A percentile compares a stretch with the other conserved stretches of the same genome.
phyloP scores from a whole-genome alignment of 352 stramenopile genomes.

The Stephanocyclus meneghinianus region DNA sequence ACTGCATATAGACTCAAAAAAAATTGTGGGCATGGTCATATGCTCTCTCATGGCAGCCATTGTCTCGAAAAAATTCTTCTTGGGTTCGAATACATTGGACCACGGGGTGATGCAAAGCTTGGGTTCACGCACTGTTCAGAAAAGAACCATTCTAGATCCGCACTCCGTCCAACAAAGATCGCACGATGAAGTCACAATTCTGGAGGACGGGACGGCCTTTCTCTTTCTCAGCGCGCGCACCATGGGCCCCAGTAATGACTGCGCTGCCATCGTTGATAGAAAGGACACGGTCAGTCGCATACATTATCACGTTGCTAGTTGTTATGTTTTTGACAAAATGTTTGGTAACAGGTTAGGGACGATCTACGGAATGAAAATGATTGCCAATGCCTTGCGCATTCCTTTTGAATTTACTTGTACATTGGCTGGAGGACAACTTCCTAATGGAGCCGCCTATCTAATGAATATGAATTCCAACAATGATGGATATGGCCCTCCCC shows the following conservation, averaged over 20 bases:
- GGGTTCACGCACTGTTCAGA: too few relatives aligned
- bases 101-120: too few relatives aligned
- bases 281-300: not conserved
- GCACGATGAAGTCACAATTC: not conserved
- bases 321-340: not conserved
- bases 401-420: not conserved
- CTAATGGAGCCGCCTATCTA: not conserved
- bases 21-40: too few relatives aligned
- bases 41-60: too few relatives aligned
- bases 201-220: not conserved
- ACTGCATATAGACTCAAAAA: too few relatives aligned
- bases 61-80: too few relatives aligned
- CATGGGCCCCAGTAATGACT: not conserved
- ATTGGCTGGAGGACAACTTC: not conserved
- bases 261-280: not conserved
- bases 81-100: too few relatives aligned
- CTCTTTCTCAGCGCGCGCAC: not conserved
- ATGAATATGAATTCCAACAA: not conserved
- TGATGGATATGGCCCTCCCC: not conserved
- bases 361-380: constrained; percentile 2
- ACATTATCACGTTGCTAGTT: not conserved
- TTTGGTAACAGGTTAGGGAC: not conserved
- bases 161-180: not conserved
- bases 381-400: not conserved
- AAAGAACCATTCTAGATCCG: not conserved